A percentile compares a stretch with the other conserved stretches of the same genome.
phyloP scores from a whole-genome alignment of 202 grass and related monocot species.

The Musa balbisiana region DNA sequence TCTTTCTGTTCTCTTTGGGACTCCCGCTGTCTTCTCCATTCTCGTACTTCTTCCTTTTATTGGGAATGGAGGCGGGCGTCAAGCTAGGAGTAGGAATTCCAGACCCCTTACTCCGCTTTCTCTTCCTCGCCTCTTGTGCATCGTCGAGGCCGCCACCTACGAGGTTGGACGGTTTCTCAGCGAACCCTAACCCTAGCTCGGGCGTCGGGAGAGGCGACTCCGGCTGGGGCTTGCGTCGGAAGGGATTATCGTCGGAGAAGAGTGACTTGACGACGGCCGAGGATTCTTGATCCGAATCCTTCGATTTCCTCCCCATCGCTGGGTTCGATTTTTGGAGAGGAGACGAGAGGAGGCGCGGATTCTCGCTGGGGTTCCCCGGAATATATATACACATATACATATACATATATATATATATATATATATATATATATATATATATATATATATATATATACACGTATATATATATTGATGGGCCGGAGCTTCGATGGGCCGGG shows the following conservation, averaged over 20 bases:
- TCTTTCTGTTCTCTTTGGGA: conserved; percentile 29
- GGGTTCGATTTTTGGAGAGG: background rate
- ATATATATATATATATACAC: too few species aligned
- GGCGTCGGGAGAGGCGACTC: conserved; percentile 14
- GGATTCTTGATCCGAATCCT: conserved; percentile 26
- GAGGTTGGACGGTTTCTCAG: background rate
- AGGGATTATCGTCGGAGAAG: conserved; percentile 84
- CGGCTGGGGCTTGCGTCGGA: conserved; percentile 56
- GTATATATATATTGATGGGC: too few species aligned
- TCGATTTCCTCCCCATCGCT: conserved; percentile 51
- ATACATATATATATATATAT: too few species aligned
- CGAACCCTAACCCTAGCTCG: background rate
- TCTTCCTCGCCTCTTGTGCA: conserved; percentile 13
- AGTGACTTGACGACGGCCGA: conserved; percentile 45
- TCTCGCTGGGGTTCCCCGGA: too few species aligned
- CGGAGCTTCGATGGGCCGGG: too few species aligned
- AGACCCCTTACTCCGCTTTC: conserved; percentile 8
- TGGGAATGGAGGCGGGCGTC: conserved; percentile 13
- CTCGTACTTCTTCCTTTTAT: conserved; percentile 19
- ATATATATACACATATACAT: too few species aligned
- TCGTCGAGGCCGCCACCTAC: background rate
- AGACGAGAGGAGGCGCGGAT: background rate
- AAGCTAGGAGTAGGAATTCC: background rate
- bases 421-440: too few species aligned
- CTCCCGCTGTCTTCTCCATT: background rate